Evolutionary conservation across 306 rosid species (phyloP).

Genomic region (Cajanus cajan): DNA sequence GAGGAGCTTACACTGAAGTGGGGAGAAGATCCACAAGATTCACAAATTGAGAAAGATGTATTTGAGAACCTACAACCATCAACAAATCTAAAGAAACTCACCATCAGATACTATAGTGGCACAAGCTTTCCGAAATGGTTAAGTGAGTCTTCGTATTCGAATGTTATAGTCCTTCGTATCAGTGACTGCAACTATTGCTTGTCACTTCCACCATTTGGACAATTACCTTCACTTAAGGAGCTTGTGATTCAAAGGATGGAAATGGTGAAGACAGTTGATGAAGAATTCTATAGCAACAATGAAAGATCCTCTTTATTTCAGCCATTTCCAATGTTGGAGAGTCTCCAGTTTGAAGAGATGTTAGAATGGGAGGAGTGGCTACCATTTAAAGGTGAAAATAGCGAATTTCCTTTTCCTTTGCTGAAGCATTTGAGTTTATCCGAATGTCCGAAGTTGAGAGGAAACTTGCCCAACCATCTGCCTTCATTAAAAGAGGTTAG

Average conservation of each 20-base stretch:
- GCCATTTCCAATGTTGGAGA: not conserved
- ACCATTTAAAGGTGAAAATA: not conserved
- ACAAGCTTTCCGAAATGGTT: not conserved
- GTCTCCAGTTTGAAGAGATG: not conserved
- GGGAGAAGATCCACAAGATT: not conserved
- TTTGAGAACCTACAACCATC: not conserved
- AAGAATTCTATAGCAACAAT: not conserved
- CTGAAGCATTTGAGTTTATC: not conserved
- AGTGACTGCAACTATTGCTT: not conserved
- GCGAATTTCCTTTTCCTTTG: not conserved
- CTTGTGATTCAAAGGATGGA: not conserved
- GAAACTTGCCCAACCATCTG: not conserved
- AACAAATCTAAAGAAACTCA: not conserved
- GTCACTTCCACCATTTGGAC: not conserved
- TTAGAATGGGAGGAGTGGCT: not conserved
- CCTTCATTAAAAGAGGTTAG: not conserved
- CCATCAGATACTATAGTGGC: not conserved
- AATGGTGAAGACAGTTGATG: not conserved
- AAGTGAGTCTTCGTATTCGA: not conserved
- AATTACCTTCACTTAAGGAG: not conserved
- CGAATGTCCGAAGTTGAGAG: not conserved
- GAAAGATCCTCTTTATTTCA: not conserved
- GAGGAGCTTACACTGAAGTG: not conserved
- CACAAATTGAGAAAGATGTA: not conserved
- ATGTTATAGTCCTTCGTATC: not conserved